Evolutionary conservation across 2,329 filamentous ascomycete species (phyloP).

Genomic region (Bretziella fagacearum): DNA sequence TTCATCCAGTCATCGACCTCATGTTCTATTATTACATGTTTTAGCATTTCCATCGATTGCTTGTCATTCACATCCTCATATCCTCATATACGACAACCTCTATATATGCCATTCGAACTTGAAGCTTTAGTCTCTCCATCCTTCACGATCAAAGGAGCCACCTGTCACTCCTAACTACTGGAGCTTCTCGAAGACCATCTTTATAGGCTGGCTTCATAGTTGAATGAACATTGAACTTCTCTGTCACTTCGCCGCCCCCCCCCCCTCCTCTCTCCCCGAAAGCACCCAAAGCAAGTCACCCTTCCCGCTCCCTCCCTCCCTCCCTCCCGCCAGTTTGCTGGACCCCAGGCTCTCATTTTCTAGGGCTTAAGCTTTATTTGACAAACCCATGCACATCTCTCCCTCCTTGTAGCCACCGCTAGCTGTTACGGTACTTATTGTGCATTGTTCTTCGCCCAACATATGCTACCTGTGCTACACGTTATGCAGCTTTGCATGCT

Average conservation of each 20-base stretch:
- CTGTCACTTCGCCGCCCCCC: too few species aligned
- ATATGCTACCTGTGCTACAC: neutral
- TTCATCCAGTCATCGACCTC: too few species aligned
- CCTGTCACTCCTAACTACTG: neutral
- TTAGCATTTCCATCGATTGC: too few species aligned
- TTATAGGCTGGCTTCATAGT: too few species aligned
- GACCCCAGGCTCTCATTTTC: neutral
- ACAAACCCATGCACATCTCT: neutral
- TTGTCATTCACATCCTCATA: too few species aligned
- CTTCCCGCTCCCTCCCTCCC: too few species aligned
- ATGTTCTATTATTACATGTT: too few species aligned
- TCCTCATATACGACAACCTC: too few species aligned
- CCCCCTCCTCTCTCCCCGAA: too few species aligned
- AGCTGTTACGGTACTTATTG: neutral
- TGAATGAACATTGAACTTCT: too few species aligned
- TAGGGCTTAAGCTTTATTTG: neutral
- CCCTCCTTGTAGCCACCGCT: neutral
- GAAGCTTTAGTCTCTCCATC: neutral
- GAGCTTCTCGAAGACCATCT: neutral
- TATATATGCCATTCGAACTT: neutral
- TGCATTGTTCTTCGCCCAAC: neutral
- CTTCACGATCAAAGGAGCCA: neutral
- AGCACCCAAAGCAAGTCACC: too few species aligned
- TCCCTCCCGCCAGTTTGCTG: too few species aligned
- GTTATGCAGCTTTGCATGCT: neutral